Base-by-base conservation (phyloP, 768 basidiomycete species). In the Leccinum aurantiacum region DNA sequence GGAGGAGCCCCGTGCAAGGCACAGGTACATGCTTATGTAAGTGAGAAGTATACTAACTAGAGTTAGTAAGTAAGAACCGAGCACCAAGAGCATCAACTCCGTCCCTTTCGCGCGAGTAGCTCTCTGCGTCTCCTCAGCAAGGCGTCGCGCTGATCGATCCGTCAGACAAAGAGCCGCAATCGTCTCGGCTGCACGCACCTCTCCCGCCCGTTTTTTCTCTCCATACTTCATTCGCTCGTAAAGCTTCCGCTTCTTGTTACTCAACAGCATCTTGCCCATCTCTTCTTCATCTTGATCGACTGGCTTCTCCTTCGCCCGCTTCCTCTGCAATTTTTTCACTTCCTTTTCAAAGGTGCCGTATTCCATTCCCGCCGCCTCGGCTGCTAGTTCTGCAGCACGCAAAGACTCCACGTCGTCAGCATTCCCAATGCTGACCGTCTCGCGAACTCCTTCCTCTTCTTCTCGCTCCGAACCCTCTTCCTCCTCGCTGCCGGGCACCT, bases 211-310 rank as follows among this genome's bases (percentile, higher is more conserved):
- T 76, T 88, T 91, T 72, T 83, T 82, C 71, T 95, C 84, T 64
- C 88, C 87, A 71, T 91, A 85, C 77, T 94, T 93, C 85, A 97
- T 91, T 77, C 90, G 90, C 75, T 94, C 93, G 73, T 95, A 96
- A 67, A 97, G 75, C 76, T 95, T 95, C 67, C 87, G 84, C 74
- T 96, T 90, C 78, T 91, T 93, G 75, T 93, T 94, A 79, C 92
- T 96, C 88, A 97, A 88, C 85, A 98, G 82, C 88, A 98, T 96
- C 82, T 95, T 96, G 76, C 91, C 89, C 90, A 96, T 92, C 71
- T 95, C 90, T 67, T 86, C 80, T 71, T 94, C 92, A 19, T 67
- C 50, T 63, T 66, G 33, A 63, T 76, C 74, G 63, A 77, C 77
- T 63, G 67, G 64, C 65, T 75, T 74, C 63, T 74, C 76, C 11